phyloP scores from a whole-genome alignment of 2,329 filamentous ascomycete species.

The Zelopaecilomyces penicillatus region DNA sequence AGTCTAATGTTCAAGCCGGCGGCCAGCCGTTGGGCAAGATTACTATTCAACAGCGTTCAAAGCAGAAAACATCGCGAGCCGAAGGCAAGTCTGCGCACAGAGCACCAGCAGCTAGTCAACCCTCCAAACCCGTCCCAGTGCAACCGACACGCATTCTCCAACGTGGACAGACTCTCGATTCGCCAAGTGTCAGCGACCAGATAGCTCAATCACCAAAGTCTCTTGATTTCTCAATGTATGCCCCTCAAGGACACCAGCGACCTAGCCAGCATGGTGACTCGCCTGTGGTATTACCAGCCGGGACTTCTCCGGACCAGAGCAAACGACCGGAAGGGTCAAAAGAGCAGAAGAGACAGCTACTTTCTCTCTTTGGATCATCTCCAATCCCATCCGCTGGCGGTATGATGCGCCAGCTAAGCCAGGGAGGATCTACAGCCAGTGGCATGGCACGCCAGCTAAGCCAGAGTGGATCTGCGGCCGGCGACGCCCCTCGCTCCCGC shows the following conservation, averaged over 20 bases:
- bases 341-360: slow-evolving; percentile 30
- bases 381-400: neutral
- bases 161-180: slow-evolving; percentile 19
- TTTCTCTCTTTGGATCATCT: slow-evolving; percentile 55
- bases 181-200: neutral
- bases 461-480: slow-evolving; percentile 1
- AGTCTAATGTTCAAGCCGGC: too few species aligned
- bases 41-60: too few species aligned
- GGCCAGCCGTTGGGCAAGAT: too few species aligned
- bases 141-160: slow-evolving; percentile 28
- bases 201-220: slow-evolving; percentile 8
- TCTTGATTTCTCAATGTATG: slow-evolving; percentile 15
- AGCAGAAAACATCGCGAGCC: too few species aligned
- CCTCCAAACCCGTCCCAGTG: neutral
- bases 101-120: too few species aligned
- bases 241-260: slow-evolving; percentile 12
- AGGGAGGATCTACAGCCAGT: slow-evolving; percentile 12
- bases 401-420: slow-evolving; percentile 3
- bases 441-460: neutral
- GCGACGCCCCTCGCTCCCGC: slow-evolving; percentile 23
- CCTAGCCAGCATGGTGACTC: slow-evolving; percentile 13
- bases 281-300: neutral
- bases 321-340: slow-evolving; percentile 18
- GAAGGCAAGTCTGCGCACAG: too few species aligned
- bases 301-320: slow-evolving; percentile 10